A percentile compares a stretch with the other conserved stretches of the same genome.
phyloP scores from a whole-genome alignment of 305 asterid genomes.

The Rubia tinctorum region DNA sequence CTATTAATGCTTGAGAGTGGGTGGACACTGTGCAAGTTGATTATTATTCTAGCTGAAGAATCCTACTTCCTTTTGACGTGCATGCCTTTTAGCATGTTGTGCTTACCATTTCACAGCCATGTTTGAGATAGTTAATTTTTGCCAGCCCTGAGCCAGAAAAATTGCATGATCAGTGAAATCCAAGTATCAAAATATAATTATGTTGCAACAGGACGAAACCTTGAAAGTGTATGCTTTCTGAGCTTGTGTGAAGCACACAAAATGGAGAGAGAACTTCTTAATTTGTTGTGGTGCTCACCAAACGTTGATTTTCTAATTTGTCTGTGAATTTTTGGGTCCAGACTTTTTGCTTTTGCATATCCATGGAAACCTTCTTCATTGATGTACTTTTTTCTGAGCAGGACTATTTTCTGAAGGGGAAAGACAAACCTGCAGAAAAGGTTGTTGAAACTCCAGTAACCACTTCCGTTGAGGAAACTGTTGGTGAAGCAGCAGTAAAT shows the following conservation, averaged over 20 bases:
- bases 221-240: not conserved
- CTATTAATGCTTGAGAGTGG: not conserved
- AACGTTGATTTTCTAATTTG: not conserved
- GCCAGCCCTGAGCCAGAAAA: not conserved
- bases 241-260: not conserved
- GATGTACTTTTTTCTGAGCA: slow-evolving; percentile 28
- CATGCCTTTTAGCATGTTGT: not conserved
- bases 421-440: slow-evolving; percentile 45
- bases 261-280: not conserved
- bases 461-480: slow-evolving; percentile 38
- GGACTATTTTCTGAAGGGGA: slow-evolving; percentile 73
- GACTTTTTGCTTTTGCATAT: not conserved
- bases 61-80: not conserved
- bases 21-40: not conserved
- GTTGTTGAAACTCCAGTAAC: slow-evolving; percentile 3
- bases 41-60: not conserved
- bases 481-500: slow-evolving; percentile 31
- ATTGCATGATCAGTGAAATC: not conserved
- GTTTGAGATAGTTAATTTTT: not conserved
- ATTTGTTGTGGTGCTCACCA: not conserved
- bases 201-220: not conserved
- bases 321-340: not conserved
- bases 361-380: not conserved
- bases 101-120: not conserved
- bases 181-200: not conserved